Base-by-base conservation (phyloP, 495 filamentous ascomycete species). In the Neurospora sp. region DNA sequence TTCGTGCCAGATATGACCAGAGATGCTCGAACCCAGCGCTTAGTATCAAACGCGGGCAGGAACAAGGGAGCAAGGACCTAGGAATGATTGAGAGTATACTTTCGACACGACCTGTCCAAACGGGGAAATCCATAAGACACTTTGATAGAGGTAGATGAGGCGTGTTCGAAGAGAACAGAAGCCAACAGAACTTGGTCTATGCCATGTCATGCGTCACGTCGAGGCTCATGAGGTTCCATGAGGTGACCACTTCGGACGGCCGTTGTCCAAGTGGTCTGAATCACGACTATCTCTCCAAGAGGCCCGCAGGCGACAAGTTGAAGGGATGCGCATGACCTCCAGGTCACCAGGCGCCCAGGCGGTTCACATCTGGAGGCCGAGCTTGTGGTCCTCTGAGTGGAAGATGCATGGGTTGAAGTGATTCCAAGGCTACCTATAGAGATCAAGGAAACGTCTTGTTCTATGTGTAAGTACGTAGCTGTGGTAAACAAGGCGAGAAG, bases 331-430 rank as follows among this genome's bases (percentile, higher is more conserved):
- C 40, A 46, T 10, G 42, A 46, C 3, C 42, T 46, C 42, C 3
- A 20, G 7, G 5, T 20, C 44, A 11, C 5, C 44, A 10, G 44
- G 44, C 1, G 44, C 5, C 5, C 44, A 10, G 44, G 44, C 1
- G 44, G 18, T 3, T 48, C 8, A 20, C 8, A 20, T 20, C 9
- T 0, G 9, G n/a, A 48, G 18, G 44, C 44, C 2, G 1, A 20
- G 44, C n/a, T 48, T 48, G 1, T 48, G n/a, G 0, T n/a, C 0
- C 3, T 2, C 44, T 48, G 0, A 0, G 44, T 20, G 18, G 44
- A 20, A 44, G 16, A 44, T 8, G 16, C 6, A 2, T 18, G 16
- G 6, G 41, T 44, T 44, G 41, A 44, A 20, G 44, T 48, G n/a
- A n/a, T n/a, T n/a, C n/a, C n/a, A n/a, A n/a, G n/a, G n/a, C n/a